Evolutionary conservation across 208 protist genomes (phyloP), one percentile per base, ranked within the genome.

Genomic region (Tritrichomonas musculus): DNA sequence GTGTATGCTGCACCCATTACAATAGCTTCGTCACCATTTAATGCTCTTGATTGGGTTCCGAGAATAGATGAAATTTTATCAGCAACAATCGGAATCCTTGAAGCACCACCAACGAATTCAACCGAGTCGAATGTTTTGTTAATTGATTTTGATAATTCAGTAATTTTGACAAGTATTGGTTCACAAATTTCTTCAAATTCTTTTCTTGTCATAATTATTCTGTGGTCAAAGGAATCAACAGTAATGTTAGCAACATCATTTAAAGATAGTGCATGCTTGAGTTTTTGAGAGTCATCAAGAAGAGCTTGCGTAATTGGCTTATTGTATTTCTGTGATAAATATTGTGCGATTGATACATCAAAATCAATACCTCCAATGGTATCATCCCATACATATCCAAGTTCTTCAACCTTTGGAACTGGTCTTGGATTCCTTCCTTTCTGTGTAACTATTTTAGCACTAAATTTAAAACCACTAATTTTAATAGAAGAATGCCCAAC

Each of bases 1-100:
- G 44, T 44, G 5, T 39, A 88, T 33, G 77, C 47, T 8, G 77
- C 27, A 13, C 77, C 77, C 14, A 53, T 33, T 27, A 88, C 41
- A 20, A 88, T 60, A 39, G 77, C 17, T 88, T 88, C 77, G 36
- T 88, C 77, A 39, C 27, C 47, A 88, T 88, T 88, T 39, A 88
- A 88, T 30, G 41, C 33, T 39, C 22, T 25, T 39, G 77, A 57
- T 39, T 57, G 33, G 22, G 53, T 88, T 39, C 77, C 77, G 8
- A 88, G 30, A 39, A 53, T 33, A 41, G 17, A 47, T 20, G 41
- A 22, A 8, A 88, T 14, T 39, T 39, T 88, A 17, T 88, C 47
- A 33, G 33, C 13, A 39, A 88, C 17, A 33, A n/a, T 22, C 0
- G 47, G 39, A 36, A 88, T 60, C 4, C 77, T 25, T 17, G 77